These are phyloP conservation scores for Dalechampia spathulata DNA, from an alignment of 441 rosid genomes.

Conservation along the genomic window DNA sequence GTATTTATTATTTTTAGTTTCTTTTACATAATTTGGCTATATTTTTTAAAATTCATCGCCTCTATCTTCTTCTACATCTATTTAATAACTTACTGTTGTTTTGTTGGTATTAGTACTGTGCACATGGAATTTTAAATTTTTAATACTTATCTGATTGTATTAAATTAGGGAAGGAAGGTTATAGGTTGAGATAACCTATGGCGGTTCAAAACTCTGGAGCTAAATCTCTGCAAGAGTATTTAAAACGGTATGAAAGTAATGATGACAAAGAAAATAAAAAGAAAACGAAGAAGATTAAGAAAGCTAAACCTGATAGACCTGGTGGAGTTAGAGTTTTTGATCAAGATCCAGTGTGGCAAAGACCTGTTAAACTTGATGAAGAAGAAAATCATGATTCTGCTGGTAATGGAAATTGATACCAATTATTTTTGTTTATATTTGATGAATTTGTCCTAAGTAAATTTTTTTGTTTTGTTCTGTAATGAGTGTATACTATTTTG, in stretches of 20 bases:
- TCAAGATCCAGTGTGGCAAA: slow-evolving; percentile 91
- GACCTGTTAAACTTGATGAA: slow-evolving; percentile 49
- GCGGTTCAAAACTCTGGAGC: slow-evolving; percentile 29
- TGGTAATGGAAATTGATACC: slow-evolving; percentile 26
- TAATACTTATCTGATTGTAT: too few species aligned
- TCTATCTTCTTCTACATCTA: too few species aligned
- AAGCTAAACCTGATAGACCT: slow-evolving; percentile 28
- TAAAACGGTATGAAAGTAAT: slow-evolving; percentile 56
- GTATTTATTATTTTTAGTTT: too few species aligned
- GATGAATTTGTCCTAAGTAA: neutral
- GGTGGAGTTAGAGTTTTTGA: slow-evolving; percentile 66
- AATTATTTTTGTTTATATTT: neutral
- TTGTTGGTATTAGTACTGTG: too few species aligned
- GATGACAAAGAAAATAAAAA: slow-evolving; percentile 45
- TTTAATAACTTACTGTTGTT: too few species aligned
- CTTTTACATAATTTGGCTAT: too few species aligned
- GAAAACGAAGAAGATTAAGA: slow-evolving; percentile 51
- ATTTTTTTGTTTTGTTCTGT: neutral
- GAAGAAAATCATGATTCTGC: slow-evolving; percentile 51
- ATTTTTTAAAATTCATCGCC: too few species aligned
- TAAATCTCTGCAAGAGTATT: slow-evolving; percentile 58
- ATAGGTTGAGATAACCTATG: slow-evolving; percentile 12
- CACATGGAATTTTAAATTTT: too few species aligned
- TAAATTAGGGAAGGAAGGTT: too few species aligned
- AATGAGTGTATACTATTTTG: neutral